Conservation (phyloP, 73 alveolate species). For the Paramecium bursaria region DNA sequence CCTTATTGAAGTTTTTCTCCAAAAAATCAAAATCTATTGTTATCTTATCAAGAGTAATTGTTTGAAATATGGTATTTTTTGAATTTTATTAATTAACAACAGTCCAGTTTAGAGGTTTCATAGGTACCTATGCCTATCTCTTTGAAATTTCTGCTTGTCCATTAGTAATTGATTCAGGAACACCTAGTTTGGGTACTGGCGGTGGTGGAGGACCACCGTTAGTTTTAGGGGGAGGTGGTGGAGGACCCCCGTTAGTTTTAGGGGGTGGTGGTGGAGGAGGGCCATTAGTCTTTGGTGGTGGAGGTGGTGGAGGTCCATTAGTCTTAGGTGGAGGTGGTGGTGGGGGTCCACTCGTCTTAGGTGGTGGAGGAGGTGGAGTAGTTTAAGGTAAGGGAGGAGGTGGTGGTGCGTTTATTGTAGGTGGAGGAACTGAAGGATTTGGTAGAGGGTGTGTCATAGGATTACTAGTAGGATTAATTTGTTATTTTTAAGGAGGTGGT, state of each 20-base stretch:
- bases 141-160: too few relatives aligned
- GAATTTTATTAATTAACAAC: conserved; percentile 2
- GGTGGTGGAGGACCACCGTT: background rate
- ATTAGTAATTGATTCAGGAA: too few relatives aligned
- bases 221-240: background rate
- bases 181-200: background rate
- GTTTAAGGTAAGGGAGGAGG: too few relatives aligned
- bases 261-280: conserved; percentile 58
- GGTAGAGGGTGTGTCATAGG: background rate
- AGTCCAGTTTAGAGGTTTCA: conserved; percentile 42
- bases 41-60: background rate
- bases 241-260: background rate
- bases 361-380: conserved; percentile 8
- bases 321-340: too few relatives aligned
- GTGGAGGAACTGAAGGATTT: background rate
- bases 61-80: conserved; percentile 21
- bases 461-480: background rate
- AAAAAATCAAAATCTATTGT: background rate
- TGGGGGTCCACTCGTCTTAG: background rate
- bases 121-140: conserved; percentile 25
- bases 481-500: background rate
- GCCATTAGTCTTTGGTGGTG: background rate
- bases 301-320: conserved; percentile 52
- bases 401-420: conserved; percentile 1
- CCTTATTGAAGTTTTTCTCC: conserved; percentile 10